Conservation (phyloP, 192 early-diverging fungal species). For the Endogone sp. region DNA sequence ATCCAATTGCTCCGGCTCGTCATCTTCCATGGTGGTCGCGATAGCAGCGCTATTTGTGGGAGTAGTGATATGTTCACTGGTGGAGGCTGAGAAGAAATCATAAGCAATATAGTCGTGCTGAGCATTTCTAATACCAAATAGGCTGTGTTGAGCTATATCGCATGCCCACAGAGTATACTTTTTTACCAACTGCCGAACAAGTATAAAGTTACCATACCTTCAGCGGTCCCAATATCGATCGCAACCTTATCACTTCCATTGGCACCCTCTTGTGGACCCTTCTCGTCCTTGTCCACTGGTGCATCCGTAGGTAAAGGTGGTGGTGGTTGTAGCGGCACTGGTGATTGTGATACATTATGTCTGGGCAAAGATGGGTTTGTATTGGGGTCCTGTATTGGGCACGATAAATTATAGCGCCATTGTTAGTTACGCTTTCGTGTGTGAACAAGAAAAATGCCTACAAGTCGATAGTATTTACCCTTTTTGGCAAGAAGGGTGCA, state of each 20-base stretch:
- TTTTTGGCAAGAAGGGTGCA: conserved; percentile 55
- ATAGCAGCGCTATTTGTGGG: conserved; percentile 12
- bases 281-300: background rate
- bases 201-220: background rate
- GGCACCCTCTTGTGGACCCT: background rate
- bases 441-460: no score
- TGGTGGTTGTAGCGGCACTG: background rate
- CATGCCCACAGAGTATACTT: no score
- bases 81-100: no score
- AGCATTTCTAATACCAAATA: no score
- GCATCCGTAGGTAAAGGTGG: background rate
- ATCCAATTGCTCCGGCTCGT: conserved; percentile 10
- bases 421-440: no score
- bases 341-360: conserved; percentile 2
- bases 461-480: no score
- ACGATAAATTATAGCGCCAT: background rate
- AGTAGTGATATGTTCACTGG: no score
- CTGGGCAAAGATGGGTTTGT: background rate
- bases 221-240: background rate
- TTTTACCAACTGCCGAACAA: no score
- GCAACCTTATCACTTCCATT: background rate
- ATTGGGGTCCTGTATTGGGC: background rate
- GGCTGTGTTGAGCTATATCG: no score
- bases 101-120: no score
- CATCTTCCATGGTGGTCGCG: conserved; percentile 11